Percentiles rank a stretch among this genome's conserved stretches.
phyloP scores from a whole-genome alignment of 2,329 filamentous ascomycete species.

The Pyricularia sp. region DNA sequence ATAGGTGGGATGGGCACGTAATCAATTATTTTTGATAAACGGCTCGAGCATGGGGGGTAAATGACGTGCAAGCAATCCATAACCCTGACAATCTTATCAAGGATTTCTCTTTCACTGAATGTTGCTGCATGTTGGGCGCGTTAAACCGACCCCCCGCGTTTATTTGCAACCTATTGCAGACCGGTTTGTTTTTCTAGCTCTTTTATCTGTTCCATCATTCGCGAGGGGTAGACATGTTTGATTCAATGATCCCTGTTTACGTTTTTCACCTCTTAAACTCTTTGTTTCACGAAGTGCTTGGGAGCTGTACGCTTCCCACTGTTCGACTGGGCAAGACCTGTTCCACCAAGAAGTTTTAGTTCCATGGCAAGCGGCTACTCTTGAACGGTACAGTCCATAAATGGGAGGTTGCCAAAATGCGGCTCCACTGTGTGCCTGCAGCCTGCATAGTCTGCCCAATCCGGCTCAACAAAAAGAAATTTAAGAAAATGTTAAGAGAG shows the following conservation, averaged over 20 bases:
- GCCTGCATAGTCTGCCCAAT: too few relatives aligned
- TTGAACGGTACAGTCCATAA: too few relatives aligned
- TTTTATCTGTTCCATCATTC: not conserved
- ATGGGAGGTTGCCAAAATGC: too few relatives aligned
- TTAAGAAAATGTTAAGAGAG: too few relatives aligned
- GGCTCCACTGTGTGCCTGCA: too few relatives aligned
- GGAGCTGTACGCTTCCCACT: not conserved
- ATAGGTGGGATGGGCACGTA: not conserved
- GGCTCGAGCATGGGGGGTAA: not conserved
- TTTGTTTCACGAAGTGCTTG: too few relatives aligned
- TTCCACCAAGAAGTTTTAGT: too few relatives aligned
- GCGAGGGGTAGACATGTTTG: not conserved
- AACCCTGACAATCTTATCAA: not conserved
- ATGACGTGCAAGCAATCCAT: not conserved
- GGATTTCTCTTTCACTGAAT: not conserved
- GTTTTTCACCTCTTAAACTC: too few relatives aligned
- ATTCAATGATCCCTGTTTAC: not conserved
- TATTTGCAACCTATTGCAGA: not conserved
- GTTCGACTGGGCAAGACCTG: not conserved
- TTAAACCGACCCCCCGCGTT: not conserved
- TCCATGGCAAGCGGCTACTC: too few relatives aligned
- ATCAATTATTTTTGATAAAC: not conserved
- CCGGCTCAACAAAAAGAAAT: too few relatives aligned
- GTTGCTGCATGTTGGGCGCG: not conserved
- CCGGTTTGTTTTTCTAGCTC: not conserved